Conservation (phyloP, 2,329 filamentous ascomycete genomes). For the Orbilia oligospora region DNA sequence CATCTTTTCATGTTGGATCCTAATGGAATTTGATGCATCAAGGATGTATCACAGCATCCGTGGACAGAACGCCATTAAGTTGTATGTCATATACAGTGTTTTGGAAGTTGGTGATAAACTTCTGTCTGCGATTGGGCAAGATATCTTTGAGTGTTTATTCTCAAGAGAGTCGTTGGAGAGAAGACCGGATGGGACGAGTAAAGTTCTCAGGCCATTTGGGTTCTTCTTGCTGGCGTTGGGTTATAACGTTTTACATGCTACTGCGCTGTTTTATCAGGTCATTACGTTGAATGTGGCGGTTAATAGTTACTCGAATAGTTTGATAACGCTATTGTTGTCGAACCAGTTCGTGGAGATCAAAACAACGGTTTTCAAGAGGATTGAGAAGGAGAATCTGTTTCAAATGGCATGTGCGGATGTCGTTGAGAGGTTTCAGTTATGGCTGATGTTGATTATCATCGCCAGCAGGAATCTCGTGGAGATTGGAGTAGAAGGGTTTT, state of each 20-base stretch:
- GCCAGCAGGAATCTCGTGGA: constrained; percentile 96
- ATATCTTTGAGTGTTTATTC: constrained; percentile 95
- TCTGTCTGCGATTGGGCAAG: constrained; percentile 91
- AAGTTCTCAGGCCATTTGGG: constrained; percentile 87
- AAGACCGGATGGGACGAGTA: constrained; percentile 88
- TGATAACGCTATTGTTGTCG: constrained; percentile 90
- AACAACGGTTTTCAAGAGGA: constrained; percentile 97
- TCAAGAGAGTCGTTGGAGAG: constrained; percentile 92
- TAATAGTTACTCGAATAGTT: constrained; percentile 96
- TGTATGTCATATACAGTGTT: constrained; percentile 99
- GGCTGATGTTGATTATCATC: constrained; percentile 97
- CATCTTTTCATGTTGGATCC: constrained; percentile 83
- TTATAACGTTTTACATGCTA: constrained; percentile 90
- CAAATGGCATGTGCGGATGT: constrained; percentile 97
- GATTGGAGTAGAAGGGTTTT: constrained; percentile 82
- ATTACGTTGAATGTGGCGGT: constrained; percentile 98
- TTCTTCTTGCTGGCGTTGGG: constrained; percentile 89
- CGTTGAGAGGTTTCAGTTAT: constrained; percentile 96
- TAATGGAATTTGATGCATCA: constrained; percentile 94
- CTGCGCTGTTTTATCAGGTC: constrained; percentile 94
- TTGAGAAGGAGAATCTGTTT: constrained; percentile 97
- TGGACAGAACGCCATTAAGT: constrained; percentile 95
- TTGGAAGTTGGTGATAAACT: constrained; percentile 92
- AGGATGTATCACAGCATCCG: constrained; percentile 98
- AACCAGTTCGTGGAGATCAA: constrained; percentile 99